phyloP scores from a whole-genome alignment of 768 basidiomycete species.

The Cantharellus anzutake region DNA sequence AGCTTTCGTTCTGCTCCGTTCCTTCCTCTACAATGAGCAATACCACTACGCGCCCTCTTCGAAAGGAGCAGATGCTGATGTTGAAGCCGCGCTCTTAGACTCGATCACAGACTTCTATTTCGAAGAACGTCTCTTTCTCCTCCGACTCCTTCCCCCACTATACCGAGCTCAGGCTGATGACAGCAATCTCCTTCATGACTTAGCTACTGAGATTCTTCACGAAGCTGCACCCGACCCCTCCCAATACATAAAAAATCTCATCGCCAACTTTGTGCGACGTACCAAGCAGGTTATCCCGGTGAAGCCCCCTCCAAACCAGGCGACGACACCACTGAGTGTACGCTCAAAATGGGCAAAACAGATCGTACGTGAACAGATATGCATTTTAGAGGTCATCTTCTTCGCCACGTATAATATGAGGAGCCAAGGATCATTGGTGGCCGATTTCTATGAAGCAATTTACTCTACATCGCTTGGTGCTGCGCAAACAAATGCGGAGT shows the following conservation, averaged over 20 bases:
- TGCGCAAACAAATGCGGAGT: constrained; percentile 37
- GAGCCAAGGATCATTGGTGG: constrained; percentile 41
- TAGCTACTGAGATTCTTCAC: constrained; percentile 37
- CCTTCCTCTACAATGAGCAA: constrained; percentile 56
- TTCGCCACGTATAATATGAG: constrained; percentile 71
- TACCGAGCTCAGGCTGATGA: constrained; percentile 49
- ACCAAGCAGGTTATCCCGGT: constrained; percentile 9
- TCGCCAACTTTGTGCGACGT: constrained; percentile 34
- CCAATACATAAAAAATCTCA: constrained; percentile 39
- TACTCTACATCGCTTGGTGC: constrained; percentile 47
- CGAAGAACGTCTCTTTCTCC: constrained; percentile 53
- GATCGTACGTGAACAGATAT: constrained; percentile 56
- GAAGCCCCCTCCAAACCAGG: constrained; percentile 22
- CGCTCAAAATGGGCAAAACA: constrained; percentile 59
- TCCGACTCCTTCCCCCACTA: constrained; percentile 54
- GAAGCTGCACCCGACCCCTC: constrained; percentile 43
- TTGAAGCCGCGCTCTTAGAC: constrained; percentile 25
- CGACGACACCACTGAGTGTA: constrained; percentile 31
- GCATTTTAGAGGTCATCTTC: constrained; percentile 71
- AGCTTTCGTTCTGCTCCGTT: constrained; percentile 53
- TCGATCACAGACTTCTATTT: constrained; percentile 67
- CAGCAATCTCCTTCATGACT: constrained; percentile 30
- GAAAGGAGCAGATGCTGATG: constrained; percentile 16
- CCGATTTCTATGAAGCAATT: constrained; percentile 45
- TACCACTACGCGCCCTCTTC: constrained; percentile 30